Evolutionary conservation across 805 yeast species (phyloP), one percentile per base, ranked within the genome.

Genomic region (Isabelozyma pseudorhagii): DNA sequence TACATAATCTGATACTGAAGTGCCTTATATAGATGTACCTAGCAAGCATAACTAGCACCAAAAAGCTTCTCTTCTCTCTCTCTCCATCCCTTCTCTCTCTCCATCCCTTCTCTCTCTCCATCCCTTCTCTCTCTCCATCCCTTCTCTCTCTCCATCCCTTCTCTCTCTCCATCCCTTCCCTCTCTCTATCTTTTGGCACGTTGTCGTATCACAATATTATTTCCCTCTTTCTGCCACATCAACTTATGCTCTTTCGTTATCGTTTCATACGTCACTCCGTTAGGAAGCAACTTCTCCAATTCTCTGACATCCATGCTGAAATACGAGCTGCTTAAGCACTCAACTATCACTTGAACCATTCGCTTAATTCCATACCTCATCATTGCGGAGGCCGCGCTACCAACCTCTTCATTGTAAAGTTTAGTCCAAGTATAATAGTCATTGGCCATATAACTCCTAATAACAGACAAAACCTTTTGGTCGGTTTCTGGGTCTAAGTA

Each of bases 281-380:
- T 49, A 1, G 76, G 78, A 15, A 72, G 55, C 8, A 62, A 45
- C 34, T 36, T 46, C 46, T 67, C 71, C 11, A 77, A 51, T 8
- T 54, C 64, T 1, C 46, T 17, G 38, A 50, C 49, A 15, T 57
- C 57, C 60, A 68, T 52, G 62, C 78, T 54, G 72, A 69, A 66
- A 68, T 81, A 61, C 54, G 79, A 41, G 59, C 45, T 62, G 55
- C 51, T 56, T 36, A 65, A 52, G 58, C 51, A 64, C 38, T 27
- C 45, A 45, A 55, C 60, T 59, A 82, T 77, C 60, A 44, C 56
- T 31, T 38, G 50, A 15, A 61, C 57, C 69, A 66, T 74, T 55
- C 38, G 51, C 10, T 46, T 48, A 5, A 68, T 51, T 0, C 84
- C 83, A 50, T 72, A 67, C 14, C 62, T 51, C 84, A 81, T 69